These are phyloP conservation scores for Pyricularia pennisetigena DNA, from an alignment of 2,329 filamentous ascomycete genomes.

Conservation along the genomic window DNA sequence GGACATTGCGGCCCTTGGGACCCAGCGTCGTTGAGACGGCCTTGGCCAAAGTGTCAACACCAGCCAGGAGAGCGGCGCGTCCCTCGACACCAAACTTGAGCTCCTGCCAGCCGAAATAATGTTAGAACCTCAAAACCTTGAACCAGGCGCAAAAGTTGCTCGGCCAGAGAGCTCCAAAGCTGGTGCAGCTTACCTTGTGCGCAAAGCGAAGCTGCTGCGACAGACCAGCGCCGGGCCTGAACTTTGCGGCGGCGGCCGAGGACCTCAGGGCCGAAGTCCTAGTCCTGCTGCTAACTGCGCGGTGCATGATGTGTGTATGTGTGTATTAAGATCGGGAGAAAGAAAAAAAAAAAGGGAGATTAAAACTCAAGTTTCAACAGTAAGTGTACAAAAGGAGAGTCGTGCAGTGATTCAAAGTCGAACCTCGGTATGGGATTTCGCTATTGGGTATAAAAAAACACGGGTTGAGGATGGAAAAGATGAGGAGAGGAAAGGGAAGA, in stretches of 20 bases:
- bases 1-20: slow-evolving; percentile 94
- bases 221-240: slow-evolving; percentile 54
- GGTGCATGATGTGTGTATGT: slow-evolving; percentile 65
- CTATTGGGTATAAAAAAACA: neutral
- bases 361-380: neutral
- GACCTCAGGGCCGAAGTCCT: slow-evolving; percentile 72
- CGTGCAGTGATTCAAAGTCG: neutral
- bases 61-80: slow-evolving; percentile 77
- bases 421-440: neutral
- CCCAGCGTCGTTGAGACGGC: slow-evolving; percentile 94
- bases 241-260: slow-evolving; percentile 45
- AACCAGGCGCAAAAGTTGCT: neutral
- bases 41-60: slow-evolving; percentile 94
- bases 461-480: neutral
- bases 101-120: slow-evolving; percentile 49
- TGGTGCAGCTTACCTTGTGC: slow-evolving; percentile 66
- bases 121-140: neutral
- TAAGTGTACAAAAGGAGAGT: slow-evolving; percentile 1
- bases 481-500: neutral
- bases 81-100: slow-evolving; percentile 97
- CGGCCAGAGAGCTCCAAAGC: neutral
- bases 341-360: neutral
- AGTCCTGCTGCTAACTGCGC: slow-evolving; percentile 74
- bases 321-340: neutral
- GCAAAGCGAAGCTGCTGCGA: slow-evolving; percentile 91